These are phyloP conservation scores for Amborella trichopoda DNA, from an alignment of 164 flowering plant genomes.

Conservation along the genomic window DNA sequence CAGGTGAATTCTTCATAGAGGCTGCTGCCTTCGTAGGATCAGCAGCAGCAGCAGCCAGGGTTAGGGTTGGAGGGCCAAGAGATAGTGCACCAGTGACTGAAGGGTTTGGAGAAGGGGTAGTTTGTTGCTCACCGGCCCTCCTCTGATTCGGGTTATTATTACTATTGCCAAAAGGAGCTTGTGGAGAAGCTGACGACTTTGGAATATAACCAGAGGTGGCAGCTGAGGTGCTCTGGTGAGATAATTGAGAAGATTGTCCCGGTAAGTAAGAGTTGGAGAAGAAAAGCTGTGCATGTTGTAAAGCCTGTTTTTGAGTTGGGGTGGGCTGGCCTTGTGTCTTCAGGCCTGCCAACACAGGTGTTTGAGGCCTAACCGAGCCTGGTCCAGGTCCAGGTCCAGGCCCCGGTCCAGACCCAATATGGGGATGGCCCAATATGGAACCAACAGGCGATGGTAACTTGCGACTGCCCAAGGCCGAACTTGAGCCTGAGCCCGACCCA, in stretches of 20 bases:
- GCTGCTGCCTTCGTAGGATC: constrained; percentile 52
- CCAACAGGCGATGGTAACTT: too few relatives aligned
- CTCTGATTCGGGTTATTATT: constrained; percentile 40
- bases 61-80: constrained; percentile 22
- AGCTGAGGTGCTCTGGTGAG: constrained; percentile 7
- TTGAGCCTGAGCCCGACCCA: too few relatives aligned
- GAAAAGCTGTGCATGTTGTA: constrained; percentile 45
- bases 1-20: constrained; percentile 29
- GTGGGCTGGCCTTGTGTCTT: constrained; percentile 12
- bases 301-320: constrained; percentile 15
- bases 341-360: too few relatives aligned
- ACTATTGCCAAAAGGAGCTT: not conserved
- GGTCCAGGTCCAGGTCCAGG: too few relatives aligned
- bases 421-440: constrained; percentile 52
- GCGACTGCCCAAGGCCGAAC: too few relatives aligned
- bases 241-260: constrained; percentile 30
- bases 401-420: constrained; percentile 23
- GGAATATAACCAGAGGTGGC: constrained; percentile 34
- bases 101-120: constrained; percentile 21
- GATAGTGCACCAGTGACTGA: constrained; percentile 52
- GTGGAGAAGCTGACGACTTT: not conserved
- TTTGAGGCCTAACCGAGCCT: too few relatives aligned
- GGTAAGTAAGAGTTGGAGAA: constrained; percentile 45
- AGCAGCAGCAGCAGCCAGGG: constrained; percentile 25
- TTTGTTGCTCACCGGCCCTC: constrained; percentile 31